phyloP scores from a whole-genome alignment of 73 alveolate species.

The Paramecium biaurelia region DNA sequence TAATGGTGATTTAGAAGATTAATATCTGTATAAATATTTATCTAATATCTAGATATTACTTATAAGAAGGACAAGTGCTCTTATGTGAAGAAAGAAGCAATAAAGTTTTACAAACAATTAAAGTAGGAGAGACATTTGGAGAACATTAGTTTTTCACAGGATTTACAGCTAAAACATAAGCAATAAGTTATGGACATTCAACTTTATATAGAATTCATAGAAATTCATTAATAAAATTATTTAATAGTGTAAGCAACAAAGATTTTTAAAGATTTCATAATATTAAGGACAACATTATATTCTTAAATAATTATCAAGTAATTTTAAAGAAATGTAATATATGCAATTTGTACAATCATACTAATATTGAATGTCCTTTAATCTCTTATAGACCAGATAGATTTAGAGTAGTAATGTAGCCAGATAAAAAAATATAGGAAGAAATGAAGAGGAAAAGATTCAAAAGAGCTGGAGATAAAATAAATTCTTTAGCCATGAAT shows the following conservation, averaged over 20 bases:
- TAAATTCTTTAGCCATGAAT: neutral
- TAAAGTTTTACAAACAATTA: neutral
- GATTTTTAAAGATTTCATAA: constrained; percentile 26
- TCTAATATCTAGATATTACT: neutral
- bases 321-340: neutral
- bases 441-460: neutral
- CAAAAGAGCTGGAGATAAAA: constrained; percentile 1
- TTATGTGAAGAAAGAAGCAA: neutral
- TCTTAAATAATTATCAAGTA: neutral
- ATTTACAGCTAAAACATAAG: neutral
- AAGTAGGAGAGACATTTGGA: constrained; percentile 17
- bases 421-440: neutral
- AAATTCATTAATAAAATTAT: neutral
- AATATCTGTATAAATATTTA: neutral
- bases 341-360: neutral
- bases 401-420: neutral
- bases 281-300: neutral
- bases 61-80: neutral
- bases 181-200: neutral
- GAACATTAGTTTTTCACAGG: constrained; percentile 5
- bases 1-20: neutral
- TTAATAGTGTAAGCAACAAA: neutral
- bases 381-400: neutral
- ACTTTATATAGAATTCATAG: neutral
- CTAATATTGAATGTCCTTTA: neutral